Base-by-base conservation (phyloP, 805 yeast genomes). In the Yamadazyma akitaensis region DNA sequence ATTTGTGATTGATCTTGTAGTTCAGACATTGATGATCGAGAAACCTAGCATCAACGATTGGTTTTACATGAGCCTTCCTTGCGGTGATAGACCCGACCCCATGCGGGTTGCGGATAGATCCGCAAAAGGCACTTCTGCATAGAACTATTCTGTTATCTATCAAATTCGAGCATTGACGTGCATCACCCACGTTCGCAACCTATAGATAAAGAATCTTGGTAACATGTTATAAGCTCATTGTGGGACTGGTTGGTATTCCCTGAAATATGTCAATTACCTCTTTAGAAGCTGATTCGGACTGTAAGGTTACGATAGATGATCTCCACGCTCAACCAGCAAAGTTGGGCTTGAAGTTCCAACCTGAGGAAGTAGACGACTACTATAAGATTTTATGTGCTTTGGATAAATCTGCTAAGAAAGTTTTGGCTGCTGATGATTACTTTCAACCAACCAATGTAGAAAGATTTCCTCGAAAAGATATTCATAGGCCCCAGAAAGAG, bases 281-380 rank as follows among this genome's bases (percentile, higher is more conserved):
- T 11, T 43, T 51, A 33, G 51, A 51, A 4, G 40, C 45, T 9
- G 51, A 48, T 40, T 42, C 51, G 11, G 34, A 44, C 30, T 45
- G 46, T 12, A 48, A 37, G 33, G 50, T 51, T 18, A 51, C 51
- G 9, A 13, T 42, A 12, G 51, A 39, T n/a, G 51, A 48, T 21
- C 44, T 51, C 14, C 51, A 51, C 19, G 46, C 48, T 5, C 54
- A 51, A 34, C 51, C 54, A n/a, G 35, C 49, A 5, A 51, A 51
- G 36, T 35, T 51, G 7, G 51, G 51, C 6, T 16, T 51, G 13
- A 39, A 45, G n/a, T 34, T 51, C 10, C 9, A 21, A 14, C 36
- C 28, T 13, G 32, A 40, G 9, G 54, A 51, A 35, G 50, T 43
- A 3, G 48, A 47, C 11, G 54, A 51, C 25, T 51, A 51, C 43